Evolutionary conservation across 2,329 filamentous ascomycete genomes (phyloP).

Genomic region (Diplodia seriata): DNA sequence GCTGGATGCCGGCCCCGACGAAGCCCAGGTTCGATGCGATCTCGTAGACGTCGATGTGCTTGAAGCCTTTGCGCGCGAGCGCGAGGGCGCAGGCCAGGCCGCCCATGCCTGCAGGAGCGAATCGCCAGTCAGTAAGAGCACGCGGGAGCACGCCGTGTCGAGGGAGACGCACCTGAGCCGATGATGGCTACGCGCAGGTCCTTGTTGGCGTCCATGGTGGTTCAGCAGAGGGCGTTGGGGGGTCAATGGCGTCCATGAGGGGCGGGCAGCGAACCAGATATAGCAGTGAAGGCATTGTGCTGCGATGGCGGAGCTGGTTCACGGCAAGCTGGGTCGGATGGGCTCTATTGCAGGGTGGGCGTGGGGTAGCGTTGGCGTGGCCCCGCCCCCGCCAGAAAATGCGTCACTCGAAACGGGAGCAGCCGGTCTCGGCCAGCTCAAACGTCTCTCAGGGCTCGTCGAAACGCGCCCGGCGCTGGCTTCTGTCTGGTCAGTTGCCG

Average conservation of each 20-base stretch:
- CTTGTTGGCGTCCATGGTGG: conserved; percentile 24
- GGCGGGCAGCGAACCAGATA: conserved; percentile 19
- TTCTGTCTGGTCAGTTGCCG: background rate
- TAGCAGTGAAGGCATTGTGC: background rate
- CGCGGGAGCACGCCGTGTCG: background rate
- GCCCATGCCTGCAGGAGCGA: conserved; percentile 69
- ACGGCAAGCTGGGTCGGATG: conserved; percentile 16
- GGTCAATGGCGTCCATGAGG: conserved; percentile 9
- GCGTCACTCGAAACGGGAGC: conserved; percentile 20
- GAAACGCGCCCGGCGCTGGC: background rate
- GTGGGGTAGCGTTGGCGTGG: conserved; percentile 5
- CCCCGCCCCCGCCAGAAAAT: conserved; percentile 16
- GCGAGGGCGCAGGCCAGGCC: conserved; percentile 75
- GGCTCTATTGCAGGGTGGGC: background rate
- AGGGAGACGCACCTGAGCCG: conserved; percentile 25
- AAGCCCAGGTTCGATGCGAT: conserved; percentile 76
- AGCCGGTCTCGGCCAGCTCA: conserved; percentile 10
- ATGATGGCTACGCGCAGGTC: conserved; percentile 29
- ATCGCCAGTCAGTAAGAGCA: background rate
- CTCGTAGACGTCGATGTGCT: conserved; percentile 76
- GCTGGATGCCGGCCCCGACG: conserved; percentile 83
- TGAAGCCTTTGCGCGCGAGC: conserved; percentile 78
- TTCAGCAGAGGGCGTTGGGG: background rate
- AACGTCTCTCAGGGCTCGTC: background rate
- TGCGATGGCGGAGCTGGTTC: conserved; percentile 1